A percentile compares a stretch with the other conserved stretches of the same genome.
phyloP scores from a whole-genome alignment of 345 rosid genomes.

The Citrus australasica region DNA sequence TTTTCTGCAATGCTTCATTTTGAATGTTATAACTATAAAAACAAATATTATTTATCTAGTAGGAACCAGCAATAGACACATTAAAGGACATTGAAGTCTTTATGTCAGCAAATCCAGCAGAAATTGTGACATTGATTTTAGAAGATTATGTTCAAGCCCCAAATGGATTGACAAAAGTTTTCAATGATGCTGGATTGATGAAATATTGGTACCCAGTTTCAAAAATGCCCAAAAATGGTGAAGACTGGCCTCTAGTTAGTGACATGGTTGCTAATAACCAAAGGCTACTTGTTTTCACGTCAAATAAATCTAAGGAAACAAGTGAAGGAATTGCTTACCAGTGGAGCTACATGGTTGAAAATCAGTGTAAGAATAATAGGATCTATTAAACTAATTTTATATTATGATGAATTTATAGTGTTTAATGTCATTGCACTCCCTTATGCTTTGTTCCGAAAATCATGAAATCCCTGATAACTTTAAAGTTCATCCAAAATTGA shows the following conservation, averaged over 20 bases:
- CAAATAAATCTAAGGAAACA: constrained; percentile 45
- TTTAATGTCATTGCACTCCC: no score
- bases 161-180: constrained; percentile 53
- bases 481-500: no score
- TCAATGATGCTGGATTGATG: constrained; percentile 56
- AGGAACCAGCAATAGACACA: constrained; percentile 62
- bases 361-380: constrained; percentile 60
- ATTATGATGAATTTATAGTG: not conserved
- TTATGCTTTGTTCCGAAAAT: no score
- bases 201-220: constrained; percentile 60
- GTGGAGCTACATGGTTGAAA: constrained; percentile 82
- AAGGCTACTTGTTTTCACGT: constrained; percentile 60
- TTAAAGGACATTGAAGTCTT: constrained; percentile 61
- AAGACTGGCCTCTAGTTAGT: constrained; percentile 65
- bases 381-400: not conserved
- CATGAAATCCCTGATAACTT: no score
- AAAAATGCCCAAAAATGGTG: constrained; percentile 57
- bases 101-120: constrained; percentile 49
- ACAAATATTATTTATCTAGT: not conserved
- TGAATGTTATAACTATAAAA: not conserved
- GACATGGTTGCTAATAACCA: constrained; percentile 60
- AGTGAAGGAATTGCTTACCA: constrained; percentile 70
- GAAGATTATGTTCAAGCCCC: constrained; percentile 63
- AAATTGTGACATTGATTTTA: constrained; percentile 55
- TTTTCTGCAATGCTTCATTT: not conserved